phyloP scores from a whole-genome alignment of 1,139 yeast genomes.

The Candida pseudoviswanathii region DNA sequence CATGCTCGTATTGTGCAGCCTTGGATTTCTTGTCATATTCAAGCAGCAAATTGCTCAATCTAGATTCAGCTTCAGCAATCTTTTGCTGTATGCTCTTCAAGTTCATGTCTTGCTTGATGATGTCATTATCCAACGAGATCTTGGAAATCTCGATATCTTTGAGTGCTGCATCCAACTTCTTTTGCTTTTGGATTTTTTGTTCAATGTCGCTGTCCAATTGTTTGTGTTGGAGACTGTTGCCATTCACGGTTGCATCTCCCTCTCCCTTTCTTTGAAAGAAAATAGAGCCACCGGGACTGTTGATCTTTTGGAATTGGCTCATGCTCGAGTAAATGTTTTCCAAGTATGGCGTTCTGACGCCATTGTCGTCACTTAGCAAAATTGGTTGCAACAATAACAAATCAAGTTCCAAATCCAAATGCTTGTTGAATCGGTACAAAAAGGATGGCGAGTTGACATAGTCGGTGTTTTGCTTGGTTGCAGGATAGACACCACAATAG shows the following conservation, averaged over 20 bases:
- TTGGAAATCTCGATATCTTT: slow-evolving; percentile 26
- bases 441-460: slow-evolving; percentile 51
- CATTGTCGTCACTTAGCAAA: slow-evolving; percentile 80
- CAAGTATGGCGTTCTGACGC: slow-evolving; percentile 84
- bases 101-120: slow-evolving; percentile 15
- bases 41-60: slow-evolving; percentile 11
- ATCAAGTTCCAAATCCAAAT: slow-evolving; percentile 63
- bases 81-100: slow-evolving; percentile 13
- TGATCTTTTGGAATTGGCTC: slow-evolving; percentile 65
- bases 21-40: slow-evolving; percentile 14
- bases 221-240: slow-evolving; percentile 4
- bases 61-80: slow-evolving; percentile 12
- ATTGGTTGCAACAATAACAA: slow-evolving; percentile 82
- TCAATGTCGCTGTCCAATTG: slow-evolving; percentile 22
- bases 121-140: slow-evolving; percentile 22
- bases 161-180: slow-evolving; percentile 22
- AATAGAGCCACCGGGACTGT: slow-evolving; percentile 31
- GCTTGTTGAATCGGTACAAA: slow-evolving; percentile 63
- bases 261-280: slow-evolving; percentile 33
- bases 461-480: slow-evolving; percentile 25
- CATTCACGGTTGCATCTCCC: slow-evolving; percentile 3
- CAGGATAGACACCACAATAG: slow-evolving; percentile 53
- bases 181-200: slow-evolving; percentile 22
- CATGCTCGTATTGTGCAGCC: slow-evolving; percentile 14
- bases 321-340: slow-evolving; percentile 82